Evolutionary conservation across 2,329 filamentous ascomycete species (phyloP), one percentile per base, ranked within the genome.

Genomic region (Pseudogymnoascus sp.): DNA sequence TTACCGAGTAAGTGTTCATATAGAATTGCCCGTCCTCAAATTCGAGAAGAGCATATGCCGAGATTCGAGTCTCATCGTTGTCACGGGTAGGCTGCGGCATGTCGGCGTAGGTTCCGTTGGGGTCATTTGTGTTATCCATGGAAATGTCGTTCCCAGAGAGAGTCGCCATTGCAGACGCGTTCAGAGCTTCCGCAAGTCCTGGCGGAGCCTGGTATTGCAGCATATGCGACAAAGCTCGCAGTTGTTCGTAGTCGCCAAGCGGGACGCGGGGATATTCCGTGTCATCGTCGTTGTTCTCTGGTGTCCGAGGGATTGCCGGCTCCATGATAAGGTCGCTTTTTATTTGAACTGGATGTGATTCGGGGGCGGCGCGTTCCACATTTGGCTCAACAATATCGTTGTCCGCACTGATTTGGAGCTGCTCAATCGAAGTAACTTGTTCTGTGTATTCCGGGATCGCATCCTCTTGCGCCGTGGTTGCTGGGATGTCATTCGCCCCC

Each of bases 21-120:
- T 90, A 89, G 72, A 90, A 92, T 62, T 86, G 82, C 70, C 88
- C 88, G 76, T 92, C 89, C 67, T 83, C 81, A 71, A 92, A 92
- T 69, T 86, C 83, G 65, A 92, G 74, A 68, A 80, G 81, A 35
- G 81, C 81, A 69, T 78, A 83, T 41, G 79, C 81, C 29, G 74
- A 73, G 66, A 80, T 66, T 29, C 63, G 64, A 23, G 65, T 65
- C 43, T 66, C 63, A 39, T 64, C 64, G 26, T 60, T 21, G 12
- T 62, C 45, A 33, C 60, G 62, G 31, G 64, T 60, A 14, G 65
- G 43, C n/a, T 66, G 66, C 23, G 66, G 63, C 45, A 65, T 62
- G 12, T 66, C 68, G 7, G 67, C 60, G 38, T 65, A 65, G 55
- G 58, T 29, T 39, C 38, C 60, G 29, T 60, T 38, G 23, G 26